Base-by-base conservation (phyloP, 1,284 basidiomycete genomes). In the Naganishia albida region DNA sequence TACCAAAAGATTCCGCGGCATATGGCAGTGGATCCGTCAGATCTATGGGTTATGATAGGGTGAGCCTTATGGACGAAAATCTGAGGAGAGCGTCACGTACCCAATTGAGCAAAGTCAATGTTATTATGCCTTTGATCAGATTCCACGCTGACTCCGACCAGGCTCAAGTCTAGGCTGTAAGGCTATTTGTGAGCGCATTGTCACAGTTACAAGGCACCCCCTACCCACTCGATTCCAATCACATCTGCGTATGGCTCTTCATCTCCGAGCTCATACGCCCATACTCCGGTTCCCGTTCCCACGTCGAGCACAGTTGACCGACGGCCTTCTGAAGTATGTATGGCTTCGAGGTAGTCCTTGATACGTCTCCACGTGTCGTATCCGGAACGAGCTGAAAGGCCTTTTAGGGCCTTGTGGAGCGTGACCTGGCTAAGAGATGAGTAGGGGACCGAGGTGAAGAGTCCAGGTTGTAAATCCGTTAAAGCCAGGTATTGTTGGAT, bases 201-300 rank as follows among this genome's bases (percentile, higher is more conserved):
- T 0, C 0, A 18, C 4, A 3, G n/a, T 3, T 16, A 10, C 2
- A 25, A 7, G 15, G 3, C 2, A 2, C 20, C 1, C 2, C 1
- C 8, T 2, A 63, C 67, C 65, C 39, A 68, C 67, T 68, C 67
- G 39, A 68, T 51, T 7, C 67, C 67, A 28, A 53, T 50, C 30
- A 68, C 67, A 34, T 68, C 64, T 13, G 59, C 52, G 38, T 51
- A 66, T 10, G 46, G 39, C 39, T 55, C 64, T 23, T 57, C 64
- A 12, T 49, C 53, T 23, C 59, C 67, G 8, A 64, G 23, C 18
- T 65, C 59, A 26, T 57, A 44, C 7, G 59, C 55, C 54, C 64
- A 68, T 18, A 65, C 56, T 7, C 67, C 67, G 26, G 67, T 68
- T 25, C 64, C 63, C 20, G 56, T 62, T 6, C 67, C 67, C 7